Evolutionary conservation across 192 early-diverging fungal genomes (phyloP).

Genomic region (Coemansia furcata): DNA sequence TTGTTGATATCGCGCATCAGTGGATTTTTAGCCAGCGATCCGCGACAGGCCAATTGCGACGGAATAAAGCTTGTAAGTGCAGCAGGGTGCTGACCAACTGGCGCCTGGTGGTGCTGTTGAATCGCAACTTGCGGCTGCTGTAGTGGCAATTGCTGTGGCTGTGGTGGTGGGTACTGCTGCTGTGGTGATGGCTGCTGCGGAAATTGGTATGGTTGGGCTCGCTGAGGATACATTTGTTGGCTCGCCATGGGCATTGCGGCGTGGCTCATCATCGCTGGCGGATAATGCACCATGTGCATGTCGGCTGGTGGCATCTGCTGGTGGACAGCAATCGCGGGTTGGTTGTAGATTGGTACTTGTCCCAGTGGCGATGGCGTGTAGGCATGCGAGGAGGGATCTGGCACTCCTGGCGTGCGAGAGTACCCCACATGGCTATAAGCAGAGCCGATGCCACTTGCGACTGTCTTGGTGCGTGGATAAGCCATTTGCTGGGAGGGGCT

Average conservation of each 20-base stretch:
- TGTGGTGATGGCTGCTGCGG: neutral
- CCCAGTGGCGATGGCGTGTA: slow-evolving; percentile 45
- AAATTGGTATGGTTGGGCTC: neutral
- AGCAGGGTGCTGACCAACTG: slow-evolving; percentile 15
- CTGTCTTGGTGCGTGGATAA: slow-evolving; percentile 6
- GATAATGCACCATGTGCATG: neutral
- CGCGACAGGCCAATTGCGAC: slow-evolving; percentile 1
- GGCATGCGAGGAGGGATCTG: slow-evolving; percentile 6
- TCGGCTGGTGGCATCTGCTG: neutral
- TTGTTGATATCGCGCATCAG: slow-evolving; percentile 53
- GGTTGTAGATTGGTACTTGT: slow-evolving; percentile 20
- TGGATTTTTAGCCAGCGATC: slow-evolving; percentile 38
- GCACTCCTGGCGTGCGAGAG: slow-evolving; percentile 4
- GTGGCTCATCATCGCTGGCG: neutral
- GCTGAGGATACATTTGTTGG: neutral
- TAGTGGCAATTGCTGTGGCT: neutral
- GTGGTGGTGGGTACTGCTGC: neutral
- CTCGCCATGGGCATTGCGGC: neutral
- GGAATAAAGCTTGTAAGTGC: slow-evolving; percentile 44
- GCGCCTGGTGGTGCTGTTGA: neutral
- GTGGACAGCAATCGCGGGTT: slow-evolving; percentile 7
- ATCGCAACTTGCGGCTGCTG: neutral
- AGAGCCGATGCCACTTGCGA: neutral
- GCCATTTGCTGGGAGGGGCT: slow-evolving; percentile 16
- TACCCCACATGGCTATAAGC: slow-evolving; percentile 23